phyloP scores from a whole-genome alignment of 1,139 yeast species.

The Saccharomyces hybrid region DNA sequence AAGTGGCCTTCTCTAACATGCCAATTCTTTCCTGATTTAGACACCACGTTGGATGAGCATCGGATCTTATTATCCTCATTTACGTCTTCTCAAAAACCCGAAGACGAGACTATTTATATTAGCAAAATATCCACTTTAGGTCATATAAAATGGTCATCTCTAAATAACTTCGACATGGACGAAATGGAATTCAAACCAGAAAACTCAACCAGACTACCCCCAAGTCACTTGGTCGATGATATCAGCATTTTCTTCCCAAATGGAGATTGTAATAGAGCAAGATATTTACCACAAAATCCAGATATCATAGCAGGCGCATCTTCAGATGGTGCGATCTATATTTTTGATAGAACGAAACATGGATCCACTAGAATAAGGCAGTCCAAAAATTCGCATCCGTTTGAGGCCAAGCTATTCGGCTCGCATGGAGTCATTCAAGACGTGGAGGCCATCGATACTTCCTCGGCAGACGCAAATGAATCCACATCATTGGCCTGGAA shows the following conservation, averaged over 20 bases:
- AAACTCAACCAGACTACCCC: slow-evolving; percentile 24
- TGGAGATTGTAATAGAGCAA: slow-evolving; percentile 63
- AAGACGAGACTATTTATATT: slow-evolving; percentile 29
- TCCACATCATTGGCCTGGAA: slow-evolving; percentile 44
- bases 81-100: slow-evolving; percentile 31
- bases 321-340: slow-evolving; percentile 62
- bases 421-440: slow-evolving; percentile 7
- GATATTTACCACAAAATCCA: slow-evolving; percentile 71
- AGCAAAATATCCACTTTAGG: slow-evolving; percentile 26
- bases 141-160: slow-evolving; percentile 29
- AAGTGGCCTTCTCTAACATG: slow-evolving; percentile 77
- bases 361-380: slow-evolving; percentile 19
- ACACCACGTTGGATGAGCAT: slow-evolving; percentile 25
- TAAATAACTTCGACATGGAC: slow-evolving; percentile 32
- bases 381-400: slow-evolving; percentile 4
- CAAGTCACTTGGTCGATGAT: slow-evolving; percentile 25
- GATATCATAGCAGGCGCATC: slow-evolving; percentile 68
- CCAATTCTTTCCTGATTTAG: slow-evolving; percentile 59
- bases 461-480: slow-evolving; percentile 13
- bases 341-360: slow-evolving; percentile 52
- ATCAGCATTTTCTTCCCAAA: slow-evolving; percentile 28
- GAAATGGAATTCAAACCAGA: slow-evolving; percentile 33
- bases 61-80: slow-evolving; percentile 29
- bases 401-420: slow-evolving; percentile 13
- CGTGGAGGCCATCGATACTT: slow-evolving; percentile 3